Conservation (phyloP, 306 rosid species). For the Glycine soja region DNA sequence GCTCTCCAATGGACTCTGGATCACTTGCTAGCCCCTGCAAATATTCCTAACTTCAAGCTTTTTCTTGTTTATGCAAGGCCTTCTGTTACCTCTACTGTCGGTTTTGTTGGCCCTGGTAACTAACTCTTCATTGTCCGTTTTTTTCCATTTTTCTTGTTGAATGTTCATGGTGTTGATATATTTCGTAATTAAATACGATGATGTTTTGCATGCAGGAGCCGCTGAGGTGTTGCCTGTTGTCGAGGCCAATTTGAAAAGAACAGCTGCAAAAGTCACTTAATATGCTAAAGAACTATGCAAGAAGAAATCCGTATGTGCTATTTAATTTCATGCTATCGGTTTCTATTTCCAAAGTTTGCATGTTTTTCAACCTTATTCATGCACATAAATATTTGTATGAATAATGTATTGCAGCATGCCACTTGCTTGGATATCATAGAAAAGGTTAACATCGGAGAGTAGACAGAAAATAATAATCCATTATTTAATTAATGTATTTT, state of each 20-base stretch:
- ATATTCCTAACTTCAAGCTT: slow-evolving; percentile 59
- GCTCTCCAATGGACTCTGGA: slow-evolving; percentile 75
- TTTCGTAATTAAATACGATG: not conserved
- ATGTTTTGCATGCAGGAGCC: slow-evolving; percentile 47
- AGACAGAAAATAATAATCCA: too few relatives aligned
- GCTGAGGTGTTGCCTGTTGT: slow-evolving; percentile 65
- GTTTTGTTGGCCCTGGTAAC: slow-evolving; percentile 79
- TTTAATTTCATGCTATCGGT: not conserved
- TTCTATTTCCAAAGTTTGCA: not conserved
- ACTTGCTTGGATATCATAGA: not conserved
- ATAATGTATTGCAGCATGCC: not conserved
- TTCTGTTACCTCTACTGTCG: slow-evolving; percentile 50
- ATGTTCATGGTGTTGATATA: too few relatives aligned
- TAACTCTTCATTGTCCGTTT: not conserved
- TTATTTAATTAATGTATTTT: not conserved
- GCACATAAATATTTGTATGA: not conserved
- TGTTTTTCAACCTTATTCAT: not conserved
- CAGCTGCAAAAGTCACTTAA: slow-evolving; percentile 44
- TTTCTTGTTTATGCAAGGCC: slow-evolving; percentile 73
- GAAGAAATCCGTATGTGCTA: slow-evolving; percentile 53
- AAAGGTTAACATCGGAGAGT: not conserved
- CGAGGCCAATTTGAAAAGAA: slow-evolving; percentile 61
- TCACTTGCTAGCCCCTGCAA: slow-evolving; percentile 50
- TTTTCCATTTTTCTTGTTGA: too few relatives aligned
- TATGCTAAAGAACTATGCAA: slow-evolving; percentile 57